phyloP scores from a whole-genome alignment of 2,329 filamentous ascomycete species.

The Penicillium glabrum region DNA sequence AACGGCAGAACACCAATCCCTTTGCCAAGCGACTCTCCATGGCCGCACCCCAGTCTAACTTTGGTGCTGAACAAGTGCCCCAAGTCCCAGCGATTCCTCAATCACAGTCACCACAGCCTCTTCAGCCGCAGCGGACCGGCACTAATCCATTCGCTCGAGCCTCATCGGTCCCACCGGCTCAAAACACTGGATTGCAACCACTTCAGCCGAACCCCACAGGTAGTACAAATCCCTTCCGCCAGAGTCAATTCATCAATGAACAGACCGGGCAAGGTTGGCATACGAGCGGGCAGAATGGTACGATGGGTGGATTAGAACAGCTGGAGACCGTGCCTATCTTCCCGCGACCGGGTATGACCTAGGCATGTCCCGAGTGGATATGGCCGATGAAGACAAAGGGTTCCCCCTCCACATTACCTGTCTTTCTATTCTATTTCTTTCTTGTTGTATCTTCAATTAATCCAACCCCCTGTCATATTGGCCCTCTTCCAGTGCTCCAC shows the following conservation, averaged over 20 bases:
- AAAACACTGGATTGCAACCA: conserved; percentile 40
- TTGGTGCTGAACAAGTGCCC: conserved; percentile 24
- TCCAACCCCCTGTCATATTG: conserved; percentile 2
- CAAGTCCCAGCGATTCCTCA: conserved; percentile 40
- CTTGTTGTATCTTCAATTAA: conserved; percentile 12
- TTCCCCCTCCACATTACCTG: conserved; percentile 9
- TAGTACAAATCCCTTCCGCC: conserved; percentile 91
- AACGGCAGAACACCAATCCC: conserved; percentile 76
- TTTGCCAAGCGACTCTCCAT: conserved; percentile 66
- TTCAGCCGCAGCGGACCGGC: conserved; percentile 63
- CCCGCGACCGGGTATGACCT: conserved; percentile 66
- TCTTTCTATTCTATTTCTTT: conserved; percentile 7
- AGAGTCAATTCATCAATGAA: conserved; percentile 87
- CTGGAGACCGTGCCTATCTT: conserved; percentile 81
- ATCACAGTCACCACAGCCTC: conserved; percentile 36
- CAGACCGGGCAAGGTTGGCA: conserved; percentile 89
- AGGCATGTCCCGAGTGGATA: neutral
- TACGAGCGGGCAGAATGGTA: conserved; percentile 66
- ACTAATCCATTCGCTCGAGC: conserved; percentile 71
- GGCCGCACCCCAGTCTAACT: conserved; percentile 26
- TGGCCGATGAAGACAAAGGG: neutral
- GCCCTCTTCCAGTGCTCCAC: conserved; percentile 1
- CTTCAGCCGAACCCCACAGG: conserved; percentile 77
- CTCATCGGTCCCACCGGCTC: conserved; percentile 39
- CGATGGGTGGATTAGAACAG: conserved; percentile 73